Evolutionary conservation across 1,139 yeast species (phyloP).

Genomic region (Yamadazyma siamensis): DNA sequence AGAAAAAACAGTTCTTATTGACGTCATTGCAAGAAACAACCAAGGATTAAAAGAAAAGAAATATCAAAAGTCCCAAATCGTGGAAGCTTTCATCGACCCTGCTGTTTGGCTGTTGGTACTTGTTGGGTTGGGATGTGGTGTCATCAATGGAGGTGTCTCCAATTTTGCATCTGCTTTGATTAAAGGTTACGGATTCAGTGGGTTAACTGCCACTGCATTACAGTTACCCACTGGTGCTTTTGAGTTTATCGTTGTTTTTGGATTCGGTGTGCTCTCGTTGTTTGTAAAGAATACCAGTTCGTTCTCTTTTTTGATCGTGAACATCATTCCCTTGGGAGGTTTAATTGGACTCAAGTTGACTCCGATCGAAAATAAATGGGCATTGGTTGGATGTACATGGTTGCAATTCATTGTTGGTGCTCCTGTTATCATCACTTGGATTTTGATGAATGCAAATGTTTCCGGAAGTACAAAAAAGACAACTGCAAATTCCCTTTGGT

Average conservation of each 20-base stretch:
- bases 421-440: conserved; percentile 30
- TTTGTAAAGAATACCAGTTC: conserved; percentile 18
- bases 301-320: conserved; percentile 16
- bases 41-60: conserved; percentile 23
- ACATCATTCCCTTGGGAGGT: conserved; percentile 23
- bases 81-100: conserved; percentile 24
- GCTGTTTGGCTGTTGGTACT: conserved; percentile 25
- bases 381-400: conserved; percentile 32
- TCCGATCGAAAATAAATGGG: conserved; percentile 18
- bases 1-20: conserved; percentile 27
- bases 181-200: conserved; percentile 25
- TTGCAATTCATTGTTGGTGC: conserved; percentile 31
- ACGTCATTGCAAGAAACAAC: conserved; percentile 21
- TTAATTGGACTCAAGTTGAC: conserved; percentile 20
- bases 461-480: conserved; percentile 26
- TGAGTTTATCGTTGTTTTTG: conserved; percentile 27
- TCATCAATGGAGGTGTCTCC: conserved; percentile 27
- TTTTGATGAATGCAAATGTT: conserved; percentile 22
- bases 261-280: conserved; percentile 21
- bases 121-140: conserved; percentile 23
- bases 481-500: conserved; percentile 24
- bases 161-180: conserved; percentile 26
- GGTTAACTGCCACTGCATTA: conserved; percentile 22
- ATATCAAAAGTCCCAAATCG: conserved; percentile 19
- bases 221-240: conserved; percentile 32